Percentiles rank a stretch among this genome's conserved stretches.
Conservation (phyloP, 345 rosid species). For the Salix viminalis region DNA sequence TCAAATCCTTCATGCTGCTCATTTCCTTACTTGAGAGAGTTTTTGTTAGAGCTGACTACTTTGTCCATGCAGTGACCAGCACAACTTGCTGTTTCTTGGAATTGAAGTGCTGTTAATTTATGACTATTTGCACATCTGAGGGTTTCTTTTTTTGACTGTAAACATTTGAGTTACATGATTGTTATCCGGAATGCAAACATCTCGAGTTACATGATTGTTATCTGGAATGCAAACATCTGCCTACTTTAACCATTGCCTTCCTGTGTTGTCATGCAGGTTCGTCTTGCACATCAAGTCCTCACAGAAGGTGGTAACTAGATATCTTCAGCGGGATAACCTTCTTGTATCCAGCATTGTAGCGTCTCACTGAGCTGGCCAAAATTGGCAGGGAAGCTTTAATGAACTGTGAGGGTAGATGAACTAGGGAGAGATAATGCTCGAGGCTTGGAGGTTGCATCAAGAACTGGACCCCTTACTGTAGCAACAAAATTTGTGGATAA, state of each 20-base stretch:
- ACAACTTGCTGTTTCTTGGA: no score
- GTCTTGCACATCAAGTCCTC: constrained; percentile 89
- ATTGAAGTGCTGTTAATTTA: no score
- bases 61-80: no score
- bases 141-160: neutral
- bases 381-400: constrained; percentile 83
- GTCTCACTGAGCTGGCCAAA: constrained; percentile 77
- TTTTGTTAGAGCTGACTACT: no score
- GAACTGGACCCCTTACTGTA: constrained; percentile 96
- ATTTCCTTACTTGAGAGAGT: neutral
- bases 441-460: constrained; percentile 94
- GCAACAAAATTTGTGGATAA: constrained; percentile 82
- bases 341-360: constrained; percentile 77
- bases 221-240: neutral
- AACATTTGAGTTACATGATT: neutral
- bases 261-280: constrained; percentile 48
- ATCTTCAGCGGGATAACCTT: constrained; percentile 77
- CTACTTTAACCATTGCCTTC: neutral
- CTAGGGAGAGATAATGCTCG: constrained; percentile 86
- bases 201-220: neutral
- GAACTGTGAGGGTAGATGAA: constrained; percentile 70
- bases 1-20: neutral
- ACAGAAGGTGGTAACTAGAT: constrained; percentile 83
- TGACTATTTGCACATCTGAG: no score
- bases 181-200: neutral